Percentiles rank a stretch among this genome's conserved stretches.
These are phyloP conservation scores for Debaryomyces coudertii DNA, from an alignment of 1,139 yeast species.

Conservation along the genomic window DNA sequence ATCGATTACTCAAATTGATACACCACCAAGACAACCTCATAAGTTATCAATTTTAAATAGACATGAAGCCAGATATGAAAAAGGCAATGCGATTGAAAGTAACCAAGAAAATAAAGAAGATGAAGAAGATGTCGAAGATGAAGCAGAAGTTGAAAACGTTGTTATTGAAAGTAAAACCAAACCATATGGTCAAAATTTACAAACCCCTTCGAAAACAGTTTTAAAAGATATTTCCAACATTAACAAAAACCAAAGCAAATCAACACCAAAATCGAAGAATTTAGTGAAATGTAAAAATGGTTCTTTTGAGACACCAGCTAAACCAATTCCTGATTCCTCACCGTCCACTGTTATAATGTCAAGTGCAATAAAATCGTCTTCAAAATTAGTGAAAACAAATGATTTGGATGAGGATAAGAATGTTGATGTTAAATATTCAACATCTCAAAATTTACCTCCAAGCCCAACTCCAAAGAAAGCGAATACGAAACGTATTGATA, in stretches of 20 bases:
- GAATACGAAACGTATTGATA: constrained; percentile 12
- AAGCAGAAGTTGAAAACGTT: constrained; percentile 16
- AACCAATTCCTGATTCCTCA: constrained; percentile 27
- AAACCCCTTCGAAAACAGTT: constrained; percentile 39
- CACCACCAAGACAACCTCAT: constrained; percentile 47
- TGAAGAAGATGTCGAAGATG: constrained; percentile 15
- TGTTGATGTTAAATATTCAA: constrained; percentile 6
- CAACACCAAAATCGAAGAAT: constrained; percentile 10
- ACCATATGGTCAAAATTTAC: constrained; percentile 19
- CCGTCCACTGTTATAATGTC: constrained; percentile 40
- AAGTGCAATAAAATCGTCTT: constrained; percentile 21
- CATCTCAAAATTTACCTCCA: constrained; percentile 26
- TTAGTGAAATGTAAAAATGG: background rate
- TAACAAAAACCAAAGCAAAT: constrained; percentile 18
- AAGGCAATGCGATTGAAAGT: constrained; percentile 19
- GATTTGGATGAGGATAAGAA: constrained; percentile 9
- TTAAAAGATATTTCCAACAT: constrained; percentile 31
- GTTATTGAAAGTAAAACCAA: constrained; percentile 11
- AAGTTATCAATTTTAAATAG: constrained; percentile 28
- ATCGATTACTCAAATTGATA: constrained; percentile 41
- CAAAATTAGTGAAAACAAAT: constrained; percentile 3
- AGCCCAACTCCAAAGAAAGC: constrained; percentile 49
- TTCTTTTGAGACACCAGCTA: constrained; percentile 29
- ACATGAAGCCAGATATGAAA: constrained; percentile 20
- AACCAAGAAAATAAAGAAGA: constrained; percentile 18